These are phyloP conservation scores for Phytophthora citrophthora DNA, from an alignment of 352 stramenopile genomes.

Conservation along the genomic window DNA sequence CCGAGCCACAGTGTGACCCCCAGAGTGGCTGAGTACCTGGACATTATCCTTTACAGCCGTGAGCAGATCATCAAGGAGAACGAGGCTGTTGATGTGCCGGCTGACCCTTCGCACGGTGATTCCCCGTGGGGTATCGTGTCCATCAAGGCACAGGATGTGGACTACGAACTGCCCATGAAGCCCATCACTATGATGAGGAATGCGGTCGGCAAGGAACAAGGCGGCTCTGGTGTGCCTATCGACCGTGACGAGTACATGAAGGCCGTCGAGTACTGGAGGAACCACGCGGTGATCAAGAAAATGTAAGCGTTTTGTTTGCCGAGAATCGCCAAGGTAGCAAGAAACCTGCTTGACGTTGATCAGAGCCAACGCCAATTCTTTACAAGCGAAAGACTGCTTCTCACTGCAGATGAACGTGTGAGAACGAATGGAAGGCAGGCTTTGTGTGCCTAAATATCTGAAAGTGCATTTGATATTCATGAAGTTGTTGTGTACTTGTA, in stretches of 20 bases:
- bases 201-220: constrained; percentile 96
- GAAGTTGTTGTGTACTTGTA: constrained; percentile 29
- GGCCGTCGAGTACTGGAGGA: constrained; percentile 89
- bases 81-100: constrained; percentile 65
- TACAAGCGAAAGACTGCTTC: constrained; percentile 8
- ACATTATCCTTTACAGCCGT: constrained; percentile 98
- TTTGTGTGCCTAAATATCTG: constrained; percentile 32
- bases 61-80: constrained; percentile 98
- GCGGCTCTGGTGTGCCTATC: constrained; percentile 86
- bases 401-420: constrained; percentile 14
- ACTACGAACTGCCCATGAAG: constrained; percentile 97
- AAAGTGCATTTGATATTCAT: constrained; percentile 53
- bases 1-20: constrained; percentile 90
- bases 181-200: constrained; percentile 99
- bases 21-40: constrained; percentile 93
- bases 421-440: constrained; percentile 28
- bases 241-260: constrained; percentile 81
- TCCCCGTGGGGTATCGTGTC: constrained; percentile 95
- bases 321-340: neutral
- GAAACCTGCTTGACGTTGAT: constrained; percentile 14
- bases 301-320: constrained; percentile 11
- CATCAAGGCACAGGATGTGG: constrained; percentile 97
- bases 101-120: constrained; percentile 55
- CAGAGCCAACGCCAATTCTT: constrained; percentile 4
- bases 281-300: constrained; percentile 88